Evolutionary conservation across 768 basidiomycete species (phyloP), one percentile per base, ranked within the genome.

Genomic region (Suillus clintonianus): DNA sequence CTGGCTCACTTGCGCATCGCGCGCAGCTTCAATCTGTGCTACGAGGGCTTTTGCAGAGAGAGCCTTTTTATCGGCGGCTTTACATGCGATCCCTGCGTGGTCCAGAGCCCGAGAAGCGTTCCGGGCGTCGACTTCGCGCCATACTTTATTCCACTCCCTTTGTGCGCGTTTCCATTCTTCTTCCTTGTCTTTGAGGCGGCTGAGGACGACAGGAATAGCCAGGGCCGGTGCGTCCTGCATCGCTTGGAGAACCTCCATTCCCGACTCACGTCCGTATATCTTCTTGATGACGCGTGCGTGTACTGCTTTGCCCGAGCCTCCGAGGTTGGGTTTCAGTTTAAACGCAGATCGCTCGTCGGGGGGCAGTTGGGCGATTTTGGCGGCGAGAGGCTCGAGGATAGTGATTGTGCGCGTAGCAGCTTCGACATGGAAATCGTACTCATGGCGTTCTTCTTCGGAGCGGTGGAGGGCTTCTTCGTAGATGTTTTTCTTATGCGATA

Each of bases 161-260:
- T 97, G 95, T 19, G 95, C 97, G 24, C 95, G 85, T 78, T 95
- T 97, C 97, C 97, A 99, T 74, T 99, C 97, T 65, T 95, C 95
- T 73, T 99, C 97, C 78, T 99, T 99, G 76, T 91, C 90, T 79
- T 97, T 97, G 64, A 99, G 79, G 7, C 97, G 86, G 54, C 84
- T 80, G 9, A 99, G 83, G 1, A 99, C 94, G 60, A 98, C 87
- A 0, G 97, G 96, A 22, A 99, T 89, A 10, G 97, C 92, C 17
- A 90, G 78, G 15, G 87, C 87, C 0, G 97, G 97, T 7, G 88
- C 84, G n/a, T 98, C 96, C 76, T 99, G 95, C 85, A 99, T 89
- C 0, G 93, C 89, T 47, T 87, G 85, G 45, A 94, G 83, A 1
- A 95, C 92, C 58, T 94, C 92, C 66, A 89, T 68, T 4, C 94